phyloP scores from a whole-genome alignment of 306 rosid genomes.

The Luffa aegyptiaca region DNA sequence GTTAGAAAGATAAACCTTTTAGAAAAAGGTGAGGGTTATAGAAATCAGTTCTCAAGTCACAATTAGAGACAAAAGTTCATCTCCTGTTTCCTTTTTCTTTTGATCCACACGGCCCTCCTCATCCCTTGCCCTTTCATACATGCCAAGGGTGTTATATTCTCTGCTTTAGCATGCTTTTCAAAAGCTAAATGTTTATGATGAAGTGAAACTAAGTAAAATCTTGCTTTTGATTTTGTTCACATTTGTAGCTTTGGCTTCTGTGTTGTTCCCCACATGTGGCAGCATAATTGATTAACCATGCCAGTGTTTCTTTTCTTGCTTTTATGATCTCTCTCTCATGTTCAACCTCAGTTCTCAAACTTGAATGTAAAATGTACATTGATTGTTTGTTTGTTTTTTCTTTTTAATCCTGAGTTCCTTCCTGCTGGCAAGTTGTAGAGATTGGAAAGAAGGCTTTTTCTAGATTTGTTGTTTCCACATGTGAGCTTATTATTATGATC shows the following conservation, averaged over 20 bases:
- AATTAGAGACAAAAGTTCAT: not conserved
- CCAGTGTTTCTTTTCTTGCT: not conserved
- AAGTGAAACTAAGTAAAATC: not conserved
- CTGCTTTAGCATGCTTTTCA: not conserved
- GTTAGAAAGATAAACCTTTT: not conserved
- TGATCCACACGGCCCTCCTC: not conserved
- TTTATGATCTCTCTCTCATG: not conserved
- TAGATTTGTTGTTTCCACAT: not conserved
- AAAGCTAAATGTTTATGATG: not conserved
- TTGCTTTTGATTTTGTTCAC: not conserved
- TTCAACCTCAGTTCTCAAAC: not conserved
- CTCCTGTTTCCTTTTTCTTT: not conserved
- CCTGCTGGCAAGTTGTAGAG: not conserved
- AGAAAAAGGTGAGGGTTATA: not conserved
- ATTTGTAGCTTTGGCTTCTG: not conserved
- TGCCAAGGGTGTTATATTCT: not conserved
- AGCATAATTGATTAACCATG: slow-evolving; percentile 3
- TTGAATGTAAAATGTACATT: not conserved
- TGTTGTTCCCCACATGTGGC: not conserved
- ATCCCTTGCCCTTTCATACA: not conserved
- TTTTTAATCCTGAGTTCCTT: not conserved
- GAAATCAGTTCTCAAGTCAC: not conserved
- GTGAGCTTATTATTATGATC: not conserved
- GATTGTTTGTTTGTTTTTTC: not conserved
- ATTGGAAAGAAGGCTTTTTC: not conserved